Evolutionary conservation across 2,329 filamentous ascomycete genomes (phyloP), one percentile per base, ranked within the genome.

Genomic region (Exophiala xenobiotica): DNA sequence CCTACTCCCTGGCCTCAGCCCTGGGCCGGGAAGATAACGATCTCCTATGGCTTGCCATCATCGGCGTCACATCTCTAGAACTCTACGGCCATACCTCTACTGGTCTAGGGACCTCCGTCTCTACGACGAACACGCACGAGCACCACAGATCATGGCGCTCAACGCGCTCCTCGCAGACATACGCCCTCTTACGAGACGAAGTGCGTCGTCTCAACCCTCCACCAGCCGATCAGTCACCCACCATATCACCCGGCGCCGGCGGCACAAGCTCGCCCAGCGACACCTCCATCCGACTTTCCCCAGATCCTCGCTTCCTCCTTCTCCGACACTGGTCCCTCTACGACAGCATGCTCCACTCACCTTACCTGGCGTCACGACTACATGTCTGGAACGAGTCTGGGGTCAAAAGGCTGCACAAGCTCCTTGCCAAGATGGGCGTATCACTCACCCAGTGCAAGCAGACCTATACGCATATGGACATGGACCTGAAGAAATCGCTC

Each of bases 401-500:
- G 2, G 80, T 88, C 46, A 95, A 95, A 68, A 82, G 92, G 45
- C 76, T 99, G 16, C 89, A 96, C 69, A 97, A 97, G 67, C 79
- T 99, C 0, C 79, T 99, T 2, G 93, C 93, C 37, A 99, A 97
- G 70, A 99, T 99, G 92, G 93, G 93, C 24, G 88, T 99, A 49
- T 95, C 89, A 64, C 76, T 97, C 29, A 87, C 86, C 4, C 92
- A 99, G 71, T 96, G 91, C 72, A 91, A 90, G 63, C 93, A 97
- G 70, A 92, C 85, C 66, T 99, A 97, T 67, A 90, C 90, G 0
- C 93, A 99, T 69, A 97, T 99, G 91, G 92, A 97, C 70, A 95
- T 96, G 84, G 86, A 95, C 69, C 75, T 99, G 26, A 99, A 97
- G 71, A 85, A 89, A 4, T 88, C 89, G 23, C 73, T 97, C 23